These are phyloP conservation scores for Mercurialis annua DNA, from an alignment of 345 rosid genomes.

Conservation along the genomic window DNA sequence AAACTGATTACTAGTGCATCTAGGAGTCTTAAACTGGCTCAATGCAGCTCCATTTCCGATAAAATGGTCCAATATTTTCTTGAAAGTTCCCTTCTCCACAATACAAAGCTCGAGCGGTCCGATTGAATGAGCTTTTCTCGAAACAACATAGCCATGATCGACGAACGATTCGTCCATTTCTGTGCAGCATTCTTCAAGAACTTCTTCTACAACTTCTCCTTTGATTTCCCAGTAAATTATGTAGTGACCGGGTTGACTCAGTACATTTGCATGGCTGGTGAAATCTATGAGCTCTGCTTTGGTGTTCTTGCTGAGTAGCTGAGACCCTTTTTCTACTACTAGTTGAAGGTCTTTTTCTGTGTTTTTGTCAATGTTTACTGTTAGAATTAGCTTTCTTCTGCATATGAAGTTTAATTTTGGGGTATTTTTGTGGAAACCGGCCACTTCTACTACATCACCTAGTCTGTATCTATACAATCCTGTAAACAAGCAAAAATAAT, in stretches of 20 bases:
- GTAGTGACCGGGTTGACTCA: conserved; percentile 71
- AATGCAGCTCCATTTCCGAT: conserved; percentile 72
- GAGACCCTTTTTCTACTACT: conserved; percentile 65
- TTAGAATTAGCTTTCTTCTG: conserved; percentile 76
- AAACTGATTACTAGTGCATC: conserved; percentile 68
- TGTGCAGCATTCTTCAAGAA: conserved; percentile 62
- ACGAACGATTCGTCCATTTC: conserved; percentile 76
- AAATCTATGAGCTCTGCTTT: conserved; percentile 75
- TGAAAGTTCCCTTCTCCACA: conserved; percentile 68
- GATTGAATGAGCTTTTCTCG: conserved; percentile 66
- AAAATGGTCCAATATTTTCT: conserved; percentile 66
- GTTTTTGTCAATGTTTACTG: conserved; percentile 90
- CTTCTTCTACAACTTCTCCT: conserved; percentile 67
- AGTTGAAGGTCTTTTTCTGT: conserved; percentile 88
- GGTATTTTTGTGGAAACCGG: conserved; percentile 66
- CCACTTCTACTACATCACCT: conserved; percentile 91
- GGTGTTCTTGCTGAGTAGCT: conserved; percentile 43
- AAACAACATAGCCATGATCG: conserved; percentile 80
- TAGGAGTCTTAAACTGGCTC: conserved; percentile 94
- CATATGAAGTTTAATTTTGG: conserved; percentile 87
- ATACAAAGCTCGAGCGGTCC: conserved; percentile 85
- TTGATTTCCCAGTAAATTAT: conserved; percentile 84
- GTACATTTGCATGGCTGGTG: conserved; percentile 73
- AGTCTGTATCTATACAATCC: conserved; percentile 77
- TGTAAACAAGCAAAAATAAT: conserved; percentile 18